Evolutionary conservation across 257 asterid genomes (phyloP).

Genomic region (Solanum tarapatanum): DNA sequence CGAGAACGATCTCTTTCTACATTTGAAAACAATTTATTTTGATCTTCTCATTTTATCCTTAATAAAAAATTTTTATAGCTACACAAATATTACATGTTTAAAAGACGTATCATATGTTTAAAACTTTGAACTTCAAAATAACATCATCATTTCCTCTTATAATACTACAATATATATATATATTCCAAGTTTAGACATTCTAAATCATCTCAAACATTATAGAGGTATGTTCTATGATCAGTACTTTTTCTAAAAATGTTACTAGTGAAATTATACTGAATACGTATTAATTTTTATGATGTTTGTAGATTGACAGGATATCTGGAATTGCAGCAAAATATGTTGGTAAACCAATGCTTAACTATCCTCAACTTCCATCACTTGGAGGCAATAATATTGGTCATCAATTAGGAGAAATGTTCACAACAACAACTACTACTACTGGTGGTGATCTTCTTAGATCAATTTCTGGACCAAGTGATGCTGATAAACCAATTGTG

Average conservation of each 20-base stretch:
- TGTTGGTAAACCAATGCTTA: conserved; percentile 55
- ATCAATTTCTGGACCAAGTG: conserved; percentile 50
- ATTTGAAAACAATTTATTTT: not conserved
- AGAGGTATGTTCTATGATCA: too few species aligned
- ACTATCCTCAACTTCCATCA: conserved; percentile 35
- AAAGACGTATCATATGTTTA: not conserved
- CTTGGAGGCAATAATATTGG: conserved; percentile 32
- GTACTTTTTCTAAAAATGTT: too few species aligned
- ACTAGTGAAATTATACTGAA: not conserved
- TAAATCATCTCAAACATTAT: not conserved
- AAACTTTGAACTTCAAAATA: not conserved
- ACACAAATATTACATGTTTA: not conserved
- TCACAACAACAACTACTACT: not conserved
- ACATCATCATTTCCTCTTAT: too few species aligned
- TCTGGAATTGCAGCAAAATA: conserved; percentile 67
- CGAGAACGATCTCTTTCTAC: not conserved
- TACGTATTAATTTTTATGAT: not conserved
- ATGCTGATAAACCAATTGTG: conserved; percentile 56
- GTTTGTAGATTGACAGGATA: conserved; percentile 51
- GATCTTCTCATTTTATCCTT: not conserved
- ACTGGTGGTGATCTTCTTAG: conserved; percentile 42
- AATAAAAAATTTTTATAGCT: not conserved
- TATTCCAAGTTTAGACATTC: not conserved
- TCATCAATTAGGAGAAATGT: conserved; percentile 38
- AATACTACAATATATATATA: too few species aligned